These are phyloP conservation scores for Aureobasidium sp. DNA, from an alignment of 2,329 filamentous ascomycete genomes.

Conservation along the genomic window DNA sequence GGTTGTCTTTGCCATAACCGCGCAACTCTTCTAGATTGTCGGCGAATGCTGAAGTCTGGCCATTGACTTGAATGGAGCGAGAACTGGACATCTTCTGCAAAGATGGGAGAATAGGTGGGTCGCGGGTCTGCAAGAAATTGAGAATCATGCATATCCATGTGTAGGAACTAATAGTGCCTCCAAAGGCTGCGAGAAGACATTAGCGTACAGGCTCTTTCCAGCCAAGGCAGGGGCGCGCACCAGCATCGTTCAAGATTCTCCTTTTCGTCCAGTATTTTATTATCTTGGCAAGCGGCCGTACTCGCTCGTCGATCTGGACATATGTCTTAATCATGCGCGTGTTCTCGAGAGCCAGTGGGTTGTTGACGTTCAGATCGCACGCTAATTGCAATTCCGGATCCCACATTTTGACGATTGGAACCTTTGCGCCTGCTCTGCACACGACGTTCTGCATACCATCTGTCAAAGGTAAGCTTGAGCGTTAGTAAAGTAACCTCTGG, in stretches of 20 bases:
- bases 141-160: constrained; percentile 99
- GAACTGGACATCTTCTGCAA: constrained; percentile 68
- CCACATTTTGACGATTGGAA: constrained; percentile 98
- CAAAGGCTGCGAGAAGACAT: constrained; percentile 56
- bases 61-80: constrained; percentile 55
- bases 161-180: constrained; percentile 93
- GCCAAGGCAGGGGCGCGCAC: constrained; percentile 49
- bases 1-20: constrained; percentile 71
- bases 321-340: constrained; percentile 98
- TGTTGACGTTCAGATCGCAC: constrained; percentile 99
- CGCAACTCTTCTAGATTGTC: constrained; percentile 71
- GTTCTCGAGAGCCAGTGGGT: constrained; percentile 88
- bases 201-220: background rate
- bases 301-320: constrained; percentile 83
- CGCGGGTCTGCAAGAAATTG: constrained; percentile 84
- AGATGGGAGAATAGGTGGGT: constrained; percentile 75
- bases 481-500: background rate
- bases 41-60: constrained; percentile 69
- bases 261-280: constrained; percentile 96
- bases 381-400: constrained; percentile 84
- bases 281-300: constrained; percentile 89
- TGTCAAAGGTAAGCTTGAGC: constrained; percentile 31
- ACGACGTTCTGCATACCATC: constrained; percentile 96
- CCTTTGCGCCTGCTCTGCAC: constrained; percentile 89
- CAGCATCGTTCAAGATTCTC: constrained; percentile 91